phyloP scores from a whole-genome alignment of 1,284 basidiomycete species.

The Hemileia vastatrix region DNA sequence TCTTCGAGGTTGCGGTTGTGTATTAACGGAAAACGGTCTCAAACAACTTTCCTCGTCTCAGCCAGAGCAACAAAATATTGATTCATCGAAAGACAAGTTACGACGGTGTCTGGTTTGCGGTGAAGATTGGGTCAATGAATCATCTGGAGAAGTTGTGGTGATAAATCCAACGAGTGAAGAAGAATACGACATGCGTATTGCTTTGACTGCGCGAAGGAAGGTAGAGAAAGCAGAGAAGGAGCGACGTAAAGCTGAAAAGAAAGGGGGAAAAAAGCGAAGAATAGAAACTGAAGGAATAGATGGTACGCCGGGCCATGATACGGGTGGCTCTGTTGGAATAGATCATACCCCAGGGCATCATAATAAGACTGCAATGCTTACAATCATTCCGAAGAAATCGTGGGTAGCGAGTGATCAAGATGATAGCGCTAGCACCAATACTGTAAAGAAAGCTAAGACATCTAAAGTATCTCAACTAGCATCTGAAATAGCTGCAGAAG shows the following conservation, averaged over 20 bases:
- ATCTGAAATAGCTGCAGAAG: constrained; percentile 12
- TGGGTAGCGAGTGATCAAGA: too few species aligned
- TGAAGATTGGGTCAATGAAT: too few species aligned
- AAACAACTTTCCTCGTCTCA: constrained; percentile 52
- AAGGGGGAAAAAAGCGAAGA: constrained; percentile 22
- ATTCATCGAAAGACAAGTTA: background rate
- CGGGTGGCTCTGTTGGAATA: background rate
- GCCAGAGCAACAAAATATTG: constrained; percentile 39
- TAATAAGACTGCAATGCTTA: background rate
- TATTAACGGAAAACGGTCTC: constrained; percentile 66
- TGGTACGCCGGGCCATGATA: background rate
- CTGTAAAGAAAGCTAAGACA: background rate
- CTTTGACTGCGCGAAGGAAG: constrained; percentile 5
- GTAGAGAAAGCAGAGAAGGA: constrained; percentile 19
- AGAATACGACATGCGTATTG: constrained; percentile 15
- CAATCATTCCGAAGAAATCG: too few species aligned
- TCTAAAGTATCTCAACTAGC: background rate
- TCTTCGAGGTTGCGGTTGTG: constrained; percentile 75
- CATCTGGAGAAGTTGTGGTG: constrained; percentile 1
- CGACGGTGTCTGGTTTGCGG: constrained; percentile 18
- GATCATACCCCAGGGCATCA: background rate
- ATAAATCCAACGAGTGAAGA: constrained; percentile 17
- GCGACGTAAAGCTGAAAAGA: constrained; percentile 11
- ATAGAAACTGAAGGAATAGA: background rate
- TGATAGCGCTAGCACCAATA: background rate